Conservation (phyloP, 495 filamentous ascomycete species). For the Penicillium taxi region DNA sequence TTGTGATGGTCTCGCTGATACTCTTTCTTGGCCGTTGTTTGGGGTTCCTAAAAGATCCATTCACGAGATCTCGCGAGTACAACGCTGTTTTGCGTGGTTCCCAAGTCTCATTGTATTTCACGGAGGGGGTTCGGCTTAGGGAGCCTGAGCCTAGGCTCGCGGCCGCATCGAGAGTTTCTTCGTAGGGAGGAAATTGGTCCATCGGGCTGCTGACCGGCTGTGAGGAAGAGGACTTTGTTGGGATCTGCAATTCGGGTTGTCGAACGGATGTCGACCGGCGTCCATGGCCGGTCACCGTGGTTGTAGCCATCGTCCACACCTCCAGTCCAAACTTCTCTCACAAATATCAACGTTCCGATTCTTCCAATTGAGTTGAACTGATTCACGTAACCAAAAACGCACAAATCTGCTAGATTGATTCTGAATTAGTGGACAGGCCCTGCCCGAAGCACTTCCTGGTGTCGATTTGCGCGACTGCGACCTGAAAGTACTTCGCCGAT, state of each 20-base stretch:
- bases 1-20: conserved; percentile 74
- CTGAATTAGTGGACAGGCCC: too few relatives aligned
- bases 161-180: conserved; percentile 29
- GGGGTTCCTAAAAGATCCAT: conserved; percentile 40
- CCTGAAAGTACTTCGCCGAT: conserved; percentile 15
- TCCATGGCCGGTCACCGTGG: conserved; percentile 38
- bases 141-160: conserved; percentile 17
- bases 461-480: background rate
- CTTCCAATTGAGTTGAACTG: too few relatives aligned
- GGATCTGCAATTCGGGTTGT: conserved; percentile 32
- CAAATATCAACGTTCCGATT: too few relatives aligned
- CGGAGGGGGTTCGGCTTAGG: conserved; percentile 19
- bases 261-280: conserved; percentile 38
- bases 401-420: too few relatives aligned
- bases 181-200: conserved; percentile 39
- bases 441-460: background rate
- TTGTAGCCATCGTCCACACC: conserved; percentile 32
- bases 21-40: conserved; percentile 71
- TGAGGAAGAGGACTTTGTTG: conserved; percentile 20
- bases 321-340: background rate
- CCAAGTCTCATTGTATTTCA: conserved; percentile 35
- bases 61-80: conserved; percentile 28
- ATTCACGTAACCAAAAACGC: too few relatives aligned
- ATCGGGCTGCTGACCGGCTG: conserved; percentile 33
- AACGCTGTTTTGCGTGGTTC: conserved; percentile 27